phyloP scores from a whole-genome alignment of 371 early-diverging fungal species.

The Apophysomyces ossiformis region DNA sequence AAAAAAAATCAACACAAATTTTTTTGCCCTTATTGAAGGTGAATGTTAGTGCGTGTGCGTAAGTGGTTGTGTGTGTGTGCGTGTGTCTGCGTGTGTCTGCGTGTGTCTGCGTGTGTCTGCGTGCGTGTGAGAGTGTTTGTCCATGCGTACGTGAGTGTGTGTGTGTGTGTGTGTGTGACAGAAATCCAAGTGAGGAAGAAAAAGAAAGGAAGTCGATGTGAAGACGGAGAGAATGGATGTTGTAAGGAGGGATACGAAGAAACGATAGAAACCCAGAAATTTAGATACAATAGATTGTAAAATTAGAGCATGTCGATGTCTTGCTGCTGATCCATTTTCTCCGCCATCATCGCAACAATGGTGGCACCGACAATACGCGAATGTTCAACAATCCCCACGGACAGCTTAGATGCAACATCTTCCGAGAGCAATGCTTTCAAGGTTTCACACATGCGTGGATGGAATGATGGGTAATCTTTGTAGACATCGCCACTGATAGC shows the following conservation, averaged over 20 bases:
- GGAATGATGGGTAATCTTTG: slow-evolving; percentile 86
- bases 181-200: not conserved
- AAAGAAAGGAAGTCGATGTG: not conserved
- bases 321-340: slow-evolving; percentile 37
- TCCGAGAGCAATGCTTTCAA: slow-evolving; percentile 76
- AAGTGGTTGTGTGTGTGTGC: too few relatives aligned
- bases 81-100: too few relatives aligned
- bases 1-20: too few relatives aligned
- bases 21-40: too few relatives aligned
- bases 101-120: too few relatives aligned
- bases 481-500: slow-evolving; percentile 84
- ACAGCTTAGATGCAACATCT: slow-evolving; percentile 72
- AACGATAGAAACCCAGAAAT: not conserved
- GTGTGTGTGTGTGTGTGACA: too few relatives aligned
- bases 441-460: slow-evolving; percentile 75
- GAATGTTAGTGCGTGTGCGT: too few relatives aligned
- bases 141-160: too few relatives aligned
- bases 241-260: not conserved
- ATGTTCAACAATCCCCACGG: slow-evolving; percentile 69
- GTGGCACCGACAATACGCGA: slow-evolving; percentile 86
- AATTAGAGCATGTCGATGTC: slow-evolving; percentile 26
- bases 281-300: slow-evolving; percentile 5
- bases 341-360: slow-evolving; percentile 81
- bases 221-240: not conserved
- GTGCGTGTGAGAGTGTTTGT: too few relatives aligned